A percentile compares a stretch with the other conserved stretches of the same genome.
Conservation (phyloP, 306 rosid species). For the Cicer bijugum region DNA sequence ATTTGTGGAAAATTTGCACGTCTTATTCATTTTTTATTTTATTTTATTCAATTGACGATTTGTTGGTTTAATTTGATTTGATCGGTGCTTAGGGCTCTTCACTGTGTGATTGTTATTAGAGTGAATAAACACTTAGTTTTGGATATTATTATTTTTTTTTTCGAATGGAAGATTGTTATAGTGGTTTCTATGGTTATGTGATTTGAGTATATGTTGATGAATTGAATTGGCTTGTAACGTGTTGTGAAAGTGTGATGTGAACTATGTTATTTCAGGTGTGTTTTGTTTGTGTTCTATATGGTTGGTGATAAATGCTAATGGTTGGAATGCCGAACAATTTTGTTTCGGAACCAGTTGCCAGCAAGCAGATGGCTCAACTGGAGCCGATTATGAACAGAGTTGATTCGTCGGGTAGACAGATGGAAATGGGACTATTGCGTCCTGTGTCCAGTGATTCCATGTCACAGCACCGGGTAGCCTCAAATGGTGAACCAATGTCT, state of each 20-base stretch:
- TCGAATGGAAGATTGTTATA: not conserved
- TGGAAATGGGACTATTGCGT: conserved; percentile 55
- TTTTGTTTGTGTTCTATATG: conserved; percentile 28
- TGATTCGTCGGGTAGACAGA: conserved; percentile 63
- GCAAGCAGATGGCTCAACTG: conserved; percentile 66
- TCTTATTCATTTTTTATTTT: not conserved
- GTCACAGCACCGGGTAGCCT: conserved; percentile 50
- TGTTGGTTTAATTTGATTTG: conserved; percentile 6
- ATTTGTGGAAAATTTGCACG: not conserved
- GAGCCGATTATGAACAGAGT: conserved; percentile 56
- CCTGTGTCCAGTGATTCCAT: conserved; percentile 54
- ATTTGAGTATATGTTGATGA: conserved; percentile 16
- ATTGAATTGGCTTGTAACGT: not conserved
- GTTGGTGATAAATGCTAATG: conserved; percentile 36
- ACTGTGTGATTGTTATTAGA: not conserved
- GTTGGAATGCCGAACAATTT: conserved; percentile 65
- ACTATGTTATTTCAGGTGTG: conserved; percentile 36
- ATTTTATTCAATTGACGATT: not conserved
- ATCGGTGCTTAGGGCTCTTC: conserved; percentile 7
- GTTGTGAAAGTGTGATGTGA: not conserved
- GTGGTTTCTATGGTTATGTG: conserved; percentile 26
- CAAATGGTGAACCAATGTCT: conserved; percentile 47
- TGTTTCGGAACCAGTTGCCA: conserved; percentile 60
- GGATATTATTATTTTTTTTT: not conserved
- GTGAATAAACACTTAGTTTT: not conserved